Conservation (phyloP, 345 rosid genomes). For the Triadica sebifera region DNA sequence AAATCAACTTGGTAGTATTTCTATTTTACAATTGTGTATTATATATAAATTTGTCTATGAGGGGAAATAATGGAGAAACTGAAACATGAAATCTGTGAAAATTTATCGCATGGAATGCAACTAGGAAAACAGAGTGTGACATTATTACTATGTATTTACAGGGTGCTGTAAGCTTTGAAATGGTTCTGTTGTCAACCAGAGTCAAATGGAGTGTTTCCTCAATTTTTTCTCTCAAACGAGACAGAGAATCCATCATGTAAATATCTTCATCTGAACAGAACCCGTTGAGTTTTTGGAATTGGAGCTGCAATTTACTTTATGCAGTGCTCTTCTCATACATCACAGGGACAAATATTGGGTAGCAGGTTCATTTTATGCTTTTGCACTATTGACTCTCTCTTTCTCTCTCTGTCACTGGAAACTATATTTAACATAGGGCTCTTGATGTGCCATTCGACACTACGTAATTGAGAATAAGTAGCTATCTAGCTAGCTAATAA, state of each 20-base stretch:
- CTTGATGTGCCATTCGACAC: neutral
- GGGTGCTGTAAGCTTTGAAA: conserved; percentile 80
- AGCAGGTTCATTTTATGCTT: conserved; percentile 45
- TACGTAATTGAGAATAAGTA: neutral
- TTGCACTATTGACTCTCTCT: neutral
- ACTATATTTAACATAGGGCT: neutral
- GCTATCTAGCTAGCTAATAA: neutral
- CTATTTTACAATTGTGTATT: neutral
- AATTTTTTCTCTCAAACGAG: conserved; percentile 76
- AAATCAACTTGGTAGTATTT: neutral
- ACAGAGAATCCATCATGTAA: conserved; percentile 42
- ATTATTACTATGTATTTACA: conserved; percentile 25
- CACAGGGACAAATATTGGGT: conserved; percentile 24
- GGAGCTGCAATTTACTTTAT: conserved; percentile 74
- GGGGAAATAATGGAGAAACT: neutral
- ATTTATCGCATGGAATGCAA: neutral
- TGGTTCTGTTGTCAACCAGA: conserved; percentile 80
- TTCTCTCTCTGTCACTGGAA: neutral
- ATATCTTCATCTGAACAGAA: conserved; percentile 50
- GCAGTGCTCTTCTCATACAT: conserved; percentile 31
- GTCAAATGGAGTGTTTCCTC: conserved; percentile 55
- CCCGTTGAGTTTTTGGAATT: conserved; percentile 68
- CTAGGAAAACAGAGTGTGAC: neutral
- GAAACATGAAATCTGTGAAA: neutral
- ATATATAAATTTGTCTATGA: neutral